Evolutionary conservation across 441 rosid species (phyloP), one percentile per base, ranked within the genome.

Genomic region (Gossypium schwendimanii): DNA sequence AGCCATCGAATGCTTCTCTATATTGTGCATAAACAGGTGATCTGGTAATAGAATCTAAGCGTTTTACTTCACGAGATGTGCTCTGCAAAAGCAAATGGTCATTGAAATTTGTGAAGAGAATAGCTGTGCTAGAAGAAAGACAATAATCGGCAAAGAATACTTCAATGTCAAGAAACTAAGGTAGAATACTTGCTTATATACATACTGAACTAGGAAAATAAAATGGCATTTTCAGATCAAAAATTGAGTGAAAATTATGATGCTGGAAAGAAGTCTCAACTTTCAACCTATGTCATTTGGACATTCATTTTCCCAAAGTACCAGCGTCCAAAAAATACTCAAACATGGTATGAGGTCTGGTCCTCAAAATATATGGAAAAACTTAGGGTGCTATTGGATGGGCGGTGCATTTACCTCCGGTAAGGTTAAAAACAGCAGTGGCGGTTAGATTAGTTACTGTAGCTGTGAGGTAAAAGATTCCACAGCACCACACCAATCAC

Each of bases 1-100:
- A 76, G 70, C 98, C 99, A 82, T 89, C 92, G 73, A 94, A 63
- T 28, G 98, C 97, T 84, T 96, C 99, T 64, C 98, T 96, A 76
- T 92, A 92, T 75, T 92, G 99, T 24, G 98, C 96, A 84, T 96
- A 96, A 58, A 96, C 85, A 49, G 98, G 97, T 49, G 99, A 96
- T 76, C 97, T 86, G 63, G 95, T 92, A 62, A 96, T 81, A 14
- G 99, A 92, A 80, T 92, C 98, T 74, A 96, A 74, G 72, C 99
- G 98, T 75, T 89, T 96, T 23, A 94, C 88, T 88, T 96, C 98
- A 12, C 99, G 97, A 20, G 95, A 84, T 15, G 97, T 96, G 79
- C 81, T 91, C 98, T 96, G 87, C 57, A 76, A 67, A 18, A n/a
- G 57, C 28, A 76, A 36, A 53, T 36, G 33, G 11, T 15, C 45